Evolutionary conservation across 306 rosid genomes (phyloP), one percentile per base, ranked within the genome.

Genomic region (Rubus parviflorus): DNA sequence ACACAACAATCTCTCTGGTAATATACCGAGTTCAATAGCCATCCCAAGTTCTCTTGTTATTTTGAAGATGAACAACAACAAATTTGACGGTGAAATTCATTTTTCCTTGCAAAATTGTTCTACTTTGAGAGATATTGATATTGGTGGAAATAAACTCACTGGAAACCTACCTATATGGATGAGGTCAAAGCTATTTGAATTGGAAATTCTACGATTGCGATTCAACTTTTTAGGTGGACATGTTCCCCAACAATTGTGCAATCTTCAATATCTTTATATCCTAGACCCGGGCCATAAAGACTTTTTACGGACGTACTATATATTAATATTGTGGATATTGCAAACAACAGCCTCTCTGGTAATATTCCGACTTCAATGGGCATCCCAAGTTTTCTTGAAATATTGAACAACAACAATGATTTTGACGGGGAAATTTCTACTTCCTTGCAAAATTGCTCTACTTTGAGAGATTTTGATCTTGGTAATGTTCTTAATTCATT

Each of bases 101-200:
- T 61, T n/a, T 35, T 78, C 72, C 60, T 48, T 60, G 63, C 62
- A 47, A 13, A 78, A 61, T 58, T 70, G 81, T 72, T 35, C 72
- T 6, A 43, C 30, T 35, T 49, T 78, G 49, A 19, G 17, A 19
- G 41, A 68, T 16, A 10, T 78, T 60, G 81, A 78, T 72, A 40
- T 78, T 6, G 20, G 81, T 60, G 16, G 5, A 25, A 78, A 78
- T 30, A 61, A 58, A 17, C 46, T 78, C 65, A 48, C 64, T 1
- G 77, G 81, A 60, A 60, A 38, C 43, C 4, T 78, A 37, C 81
- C 81, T 10, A 11, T 38, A 9, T 70, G 81, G 81, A 8, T 70
- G 11, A 49, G 64, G 11, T 67, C 43, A 8, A 10, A 54, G 51
- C 20, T 22, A 4, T 17, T 38, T 51, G 0, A 40, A 56, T 22